Conservation (phyloP, 306 rosid species). For the Vigna radiata region DNA sequence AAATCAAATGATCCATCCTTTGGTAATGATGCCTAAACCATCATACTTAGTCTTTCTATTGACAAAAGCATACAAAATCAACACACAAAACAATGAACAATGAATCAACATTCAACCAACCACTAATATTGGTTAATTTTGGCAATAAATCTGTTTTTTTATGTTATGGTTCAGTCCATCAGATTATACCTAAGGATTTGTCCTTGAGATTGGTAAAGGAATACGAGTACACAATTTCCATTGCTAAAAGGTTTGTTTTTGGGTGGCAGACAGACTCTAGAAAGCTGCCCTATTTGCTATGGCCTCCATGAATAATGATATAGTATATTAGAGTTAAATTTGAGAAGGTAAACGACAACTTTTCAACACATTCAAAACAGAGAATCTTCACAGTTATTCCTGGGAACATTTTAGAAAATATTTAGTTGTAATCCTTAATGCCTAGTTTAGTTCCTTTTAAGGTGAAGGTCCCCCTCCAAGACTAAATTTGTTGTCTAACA, state of each 20-base stretch:
- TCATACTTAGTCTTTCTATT: constrained; percentile 6
- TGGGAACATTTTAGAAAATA: not conserved
- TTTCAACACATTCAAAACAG: not conserved
- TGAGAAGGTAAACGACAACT: not conserved
- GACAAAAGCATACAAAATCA: not conserved
- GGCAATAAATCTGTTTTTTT: not conserved
- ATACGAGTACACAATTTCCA: not conserved
- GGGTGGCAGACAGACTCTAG: not conserved
- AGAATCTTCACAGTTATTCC: not conserved
- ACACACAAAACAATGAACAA: not conserved
- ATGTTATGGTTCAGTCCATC: not conserved
- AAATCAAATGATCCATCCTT: not conserved
- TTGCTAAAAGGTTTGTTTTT: constrained; percentile 13
- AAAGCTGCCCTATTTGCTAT: not conserved
- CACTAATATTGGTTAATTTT: not conserved
- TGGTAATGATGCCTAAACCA: not conserved
- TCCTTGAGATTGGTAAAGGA: not conserved
- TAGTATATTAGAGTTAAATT: not conserved
- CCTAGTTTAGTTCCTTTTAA: constrained; percentile 1
- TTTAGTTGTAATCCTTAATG: not conserved
- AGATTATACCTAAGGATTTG: not conserved
- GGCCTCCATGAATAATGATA: not conserved
- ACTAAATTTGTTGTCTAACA: not conserved
- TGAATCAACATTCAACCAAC: not conserved
- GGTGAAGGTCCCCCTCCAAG: not conserved